These are phyloP conservation scores for Plenodomus tracheiphilus DNA, from an alignment of 2,329 filamentous ascomycete species.

Conservation along the genomic window DNA sequence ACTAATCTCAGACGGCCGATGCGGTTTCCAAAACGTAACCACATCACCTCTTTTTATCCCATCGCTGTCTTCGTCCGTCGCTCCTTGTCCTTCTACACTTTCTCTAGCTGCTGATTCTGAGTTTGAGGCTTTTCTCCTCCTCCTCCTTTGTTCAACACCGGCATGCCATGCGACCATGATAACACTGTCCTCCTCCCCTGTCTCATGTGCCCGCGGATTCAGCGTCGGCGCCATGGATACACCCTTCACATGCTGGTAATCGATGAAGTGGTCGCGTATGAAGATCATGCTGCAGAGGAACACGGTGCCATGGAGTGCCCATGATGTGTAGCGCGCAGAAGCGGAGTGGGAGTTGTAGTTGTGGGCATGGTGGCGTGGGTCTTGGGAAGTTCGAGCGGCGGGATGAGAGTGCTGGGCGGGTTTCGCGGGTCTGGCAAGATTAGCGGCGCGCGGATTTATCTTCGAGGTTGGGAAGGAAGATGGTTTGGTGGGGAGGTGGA, in stretches of 20 bases:
- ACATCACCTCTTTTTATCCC: slow-evolving; percentile 49
- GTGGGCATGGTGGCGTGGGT: slow-evolving; percentile 10
- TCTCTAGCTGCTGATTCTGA: neutral
- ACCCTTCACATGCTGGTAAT: slow-evolving; percentile 45
- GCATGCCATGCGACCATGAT: slow-evolving; percentile 35
- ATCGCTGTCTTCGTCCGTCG: neutral
- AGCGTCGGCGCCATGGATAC: slow-evolving; percentile 52
- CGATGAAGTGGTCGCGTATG: slow-evolving; percentile 48
- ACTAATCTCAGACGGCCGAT: slow-evolving; percentile 67
- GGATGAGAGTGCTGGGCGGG: slow-evolving; percentile 3
- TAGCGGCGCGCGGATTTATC: neutral
- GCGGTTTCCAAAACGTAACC: slow-evolving; percentile 57
- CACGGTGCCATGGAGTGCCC: slow-evolving; percentile 18
- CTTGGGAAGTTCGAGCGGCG: neutral
- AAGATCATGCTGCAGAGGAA: slow-evolving; percentile 22
- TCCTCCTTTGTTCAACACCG: slow-evolving; percentile 5
- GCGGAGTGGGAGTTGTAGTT: slow-evolving; percentile 5
- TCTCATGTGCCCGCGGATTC: slow-evolving; percentile 46
- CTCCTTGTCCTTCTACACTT: too few relatives aligned
- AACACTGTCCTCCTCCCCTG: slow-evolving; percentile 45
- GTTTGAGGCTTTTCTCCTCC: slow-evolving; percentile 18
- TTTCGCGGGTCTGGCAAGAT: slow-evolving; percentile 1
- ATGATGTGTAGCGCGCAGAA: slow-evolving; percentile 12
- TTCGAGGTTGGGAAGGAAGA: too few relatives aligned
- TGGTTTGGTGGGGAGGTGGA: slow-evolving; percentile 16